Evolutionary conservation across 495 filamentous ascomycete genomes (phyloP).

Genomic region (Sporormia fimetaria): DNA sequence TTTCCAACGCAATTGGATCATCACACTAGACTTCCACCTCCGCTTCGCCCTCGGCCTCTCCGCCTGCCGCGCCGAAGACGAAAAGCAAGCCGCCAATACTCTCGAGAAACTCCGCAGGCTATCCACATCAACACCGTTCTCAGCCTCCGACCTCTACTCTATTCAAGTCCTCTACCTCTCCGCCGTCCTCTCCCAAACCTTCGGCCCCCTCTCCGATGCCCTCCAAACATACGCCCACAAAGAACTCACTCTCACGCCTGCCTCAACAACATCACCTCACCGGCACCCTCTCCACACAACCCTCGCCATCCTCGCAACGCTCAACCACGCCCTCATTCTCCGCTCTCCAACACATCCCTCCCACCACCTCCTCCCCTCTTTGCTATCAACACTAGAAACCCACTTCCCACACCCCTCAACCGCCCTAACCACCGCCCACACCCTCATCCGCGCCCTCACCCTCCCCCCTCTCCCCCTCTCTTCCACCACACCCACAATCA

Average conservation of each 20-base stretch:
- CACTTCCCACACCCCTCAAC: constrained; percentile 53
- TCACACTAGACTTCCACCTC: constrained; percentile 44
- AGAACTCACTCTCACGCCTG: constrained; percentile 41
- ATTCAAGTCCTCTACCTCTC: constrained; percentile 53
- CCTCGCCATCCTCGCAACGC: constrained; percentile 59
- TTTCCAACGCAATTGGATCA: constrained; percentile 39
- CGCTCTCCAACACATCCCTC: constrained; percentile 48
- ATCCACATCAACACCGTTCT: constrained; percentile 28
- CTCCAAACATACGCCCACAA: constrained; percentile 52
- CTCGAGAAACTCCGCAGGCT: constrained; percentile 36
- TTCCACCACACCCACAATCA: background rate
- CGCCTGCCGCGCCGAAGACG: constrained; percentile 50
- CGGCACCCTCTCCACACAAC: constrained; percentile 45
- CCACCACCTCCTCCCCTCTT: constrained; percentile 35
- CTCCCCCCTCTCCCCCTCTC: constrained; percentile 30
- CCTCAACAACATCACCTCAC: too few relatives aligned
- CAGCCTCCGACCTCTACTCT: constrained; percentile 36
- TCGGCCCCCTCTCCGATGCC: constrained; percentile 55
- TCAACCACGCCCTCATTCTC: constrained; percentile 77
- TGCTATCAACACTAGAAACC: constrained; percentile 55
- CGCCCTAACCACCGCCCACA: constrained; percentile 64
- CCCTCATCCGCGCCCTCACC: constrained; percentile 61
- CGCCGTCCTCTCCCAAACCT: constrained; percentile 69
- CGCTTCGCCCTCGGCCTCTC: constrained; percentile 50
- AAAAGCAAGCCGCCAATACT: constrained; percentile 42